Base-by-base conservation (phyloP, 2,329 filamentous ascomycete species). In the Canariomyces notabilis region DNA sequence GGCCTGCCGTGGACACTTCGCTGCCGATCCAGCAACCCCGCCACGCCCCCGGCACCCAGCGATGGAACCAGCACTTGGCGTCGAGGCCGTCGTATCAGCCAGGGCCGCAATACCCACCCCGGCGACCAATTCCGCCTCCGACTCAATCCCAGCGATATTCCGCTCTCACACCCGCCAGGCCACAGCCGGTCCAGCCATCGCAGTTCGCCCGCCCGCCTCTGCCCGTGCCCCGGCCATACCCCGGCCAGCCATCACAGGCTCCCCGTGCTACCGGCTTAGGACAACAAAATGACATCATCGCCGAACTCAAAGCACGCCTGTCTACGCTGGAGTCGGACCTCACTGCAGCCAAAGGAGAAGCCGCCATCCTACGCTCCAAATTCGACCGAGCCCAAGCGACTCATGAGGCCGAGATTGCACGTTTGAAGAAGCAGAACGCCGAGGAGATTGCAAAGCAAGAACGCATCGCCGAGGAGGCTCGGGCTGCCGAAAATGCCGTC, bases 361-460 rank as follows among this genome's bases (percentile, higher is more conserved):
- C 82, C 21, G 76, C 84, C 41, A 89, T 90, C 50, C 73, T 90
- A n/a, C 79, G 87, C 26, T 77, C 78, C 49, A 87, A 87, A 49
- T 74, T 80, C 33, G 77, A 83, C 40, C 83, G 80, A 57, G 69
- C 74, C 0, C 70, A 73, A 14, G 77, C 79, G 42, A 76, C 82
- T 37, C 79, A 84, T 58, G 80, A 87, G 40, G 73, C 75, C 19
- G 76, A 83, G 56, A 63, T 90, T 19, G 67, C 73, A 16, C 72
- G 75, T 5, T 67, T 87, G 46, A 80, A 79, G 56, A 82, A 82
- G 53, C 65, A 77, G 51, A 80, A 82, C 55, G 74, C 75, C 1
- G 84, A 89, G 41, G 77, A 84, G 52, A 46, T 81, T 8, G 76
- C 77, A 5, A 81, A 77, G 57, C 75, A 85, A 40, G 79, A 84